Base-by-base conservation (phyloP, 2,329 filamentous ascomycete genomes). In the Tolypocladium album region DNA sequence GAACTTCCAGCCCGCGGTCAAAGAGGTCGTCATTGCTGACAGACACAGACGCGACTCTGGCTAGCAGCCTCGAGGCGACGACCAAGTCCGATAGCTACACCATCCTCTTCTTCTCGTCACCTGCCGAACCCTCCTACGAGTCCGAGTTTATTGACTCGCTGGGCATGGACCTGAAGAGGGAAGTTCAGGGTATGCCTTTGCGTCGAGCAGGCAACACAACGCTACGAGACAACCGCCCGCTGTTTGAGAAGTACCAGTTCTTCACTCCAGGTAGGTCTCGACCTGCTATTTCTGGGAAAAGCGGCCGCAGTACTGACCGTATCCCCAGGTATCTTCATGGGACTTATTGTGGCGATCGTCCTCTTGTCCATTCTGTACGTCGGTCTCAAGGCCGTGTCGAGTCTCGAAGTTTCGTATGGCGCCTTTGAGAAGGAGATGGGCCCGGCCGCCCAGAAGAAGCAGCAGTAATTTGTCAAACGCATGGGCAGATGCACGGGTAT, bases 361-460 rank as follows among this genome's bases (percentile, higher is more conserved):
- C 80, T 96, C 56, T 75, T 96, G 62, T 77, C 84, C 36, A 92
- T 97, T 65, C 78, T 96, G 7, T 87, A 88, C 65, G 87, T 92
- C 60, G 94, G 88, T 17, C 76, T 97, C 59, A 84, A 75, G 61
- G 92, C 89, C 17, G 79, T 97, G 15, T 79, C 83, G 8, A 93
- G 90, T 66, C 80, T 99, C 22, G 82, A 97, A 72, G 90, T 97
- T 38, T 89, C 90, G 1, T 97, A 97, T 73, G 91, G 89, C 64
- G 92, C 94, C 1, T 99, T 97, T 71, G 93, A 95, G 72, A 97
- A 96, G 80, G 93, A 97, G 67, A 96, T 91, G 80, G 90, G 92
- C 0, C 90, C 91, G n/a, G 80, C 86, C 43, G 88, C 88, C 39
- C 90, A 95, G 75, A 96, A 92, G 84, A 96, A 91, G 78, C 71